A percentile compares a stretch with the other conserved stretches of the same genome.
Evolutionary conservation across 2,329 filamentous ascomycete species (phyloP).

Genomic region (Beauveria scarabaeidicola): DNA sequence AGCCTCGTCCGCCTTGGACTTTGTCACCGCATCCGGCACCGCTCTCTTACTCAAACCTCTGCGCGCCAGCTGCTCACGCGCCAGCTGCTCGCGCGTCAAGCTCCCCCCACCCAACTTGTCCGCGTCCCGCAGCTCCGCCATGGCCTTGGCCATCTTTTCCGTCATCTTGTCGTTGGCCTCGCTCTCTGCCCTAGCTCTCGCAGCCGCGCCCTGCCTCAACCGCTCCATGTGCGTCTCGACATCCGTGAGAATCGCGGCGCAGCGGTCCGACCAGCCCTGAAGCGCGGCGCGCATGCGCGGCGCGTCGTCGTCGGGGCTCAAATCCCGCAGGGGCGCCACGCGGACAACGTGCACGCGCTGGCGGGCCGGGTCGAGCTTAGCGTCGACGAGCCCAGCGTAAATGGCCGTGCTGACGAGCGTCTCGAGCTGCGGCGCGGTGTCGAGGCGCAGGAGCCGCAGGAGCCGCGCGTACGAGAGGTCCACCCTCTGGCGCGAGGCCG

Average conservation of each 20-base stretch:
- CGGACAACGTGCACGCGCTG: slow-evolving; percentile 69
- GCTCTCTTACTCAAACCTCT: slow-evolving; percentile 24
- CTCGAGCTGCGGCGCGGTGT: slow-evolving; percentile 64
- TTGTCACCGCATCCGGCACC: slow-evolving; percentile 33
- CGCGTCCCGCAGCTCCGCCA: slow-evolving; percentile 17
- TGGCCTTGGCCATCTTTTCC: too few species aligned
- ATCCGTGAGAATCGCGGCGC: slow-evolving; percentile 61
- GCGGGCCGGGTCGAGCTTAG: slow-evolving; percentile 72
- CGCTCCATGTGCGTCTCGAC: slow-evolving; percentile 66
- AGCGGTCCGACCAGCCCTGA: slow-evolving; percentile 69
- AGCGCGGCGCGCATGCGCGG: slow-evolving; percentile 57
- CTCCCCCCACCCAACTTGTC: slow-evolving; percentile 36
- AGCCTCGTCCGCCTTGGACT: slow-evolving; percentile 34
- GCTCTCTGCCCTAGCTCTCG: slow-evolving; percentile 44
- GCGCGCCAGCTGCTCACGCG: slow-evolving; percentile 12
- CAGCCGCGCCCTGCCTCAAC: slow-evolving; percentile 52
- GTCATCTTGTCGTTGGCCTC: slow-evolving; percentile 38
- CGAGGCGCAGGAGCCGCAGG: slow-evolving; percentile 56
- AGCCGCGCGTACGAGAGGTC: slow-evolving; percentile 69
- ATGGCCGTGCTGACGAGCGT: slow-evolving; percentile 78
- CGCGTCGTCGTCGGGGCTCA: slow-evolving; percentile 63
- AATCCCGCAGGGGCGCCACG: slow-evolving; percentile 78
- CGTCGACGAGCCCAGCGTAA: slow-evolving; percentile 74
- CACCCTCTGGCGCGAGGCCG: slow-evolving; percentile 26
- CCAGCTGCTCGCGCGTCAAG: neutral